These are phyloP conservation scores for Ambrosiella xylebori DNA, from an alignment of 2,329 filamentous ascomycete genomes.

Conservation along the genomic window DNA sequence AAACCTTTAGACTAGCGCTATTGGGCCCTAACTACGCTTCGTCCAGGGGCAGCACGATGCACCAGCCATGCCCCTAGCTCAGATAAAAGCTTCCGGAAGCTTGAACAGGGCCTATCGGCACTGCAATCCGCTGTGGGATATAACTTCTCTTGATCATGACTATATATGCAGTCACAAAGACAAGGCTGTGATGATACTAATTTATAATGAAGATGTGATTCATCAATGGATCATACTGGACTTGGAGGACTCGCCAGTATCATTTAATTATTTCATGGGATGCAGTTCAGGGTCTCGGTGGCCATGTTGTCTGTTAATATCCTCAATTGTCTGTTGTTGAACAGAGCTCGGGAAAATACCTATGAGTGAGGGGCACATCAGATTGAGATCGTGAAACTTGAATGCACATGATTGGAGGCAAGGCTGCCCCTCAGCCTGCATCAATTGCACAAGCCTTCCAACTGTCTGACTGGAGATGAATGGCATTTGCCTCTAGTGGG, in stretches of 20 bases:
- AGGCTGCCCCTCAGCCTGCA: conserved; percentile 1
- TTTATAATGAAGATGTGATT: too few species aligned
- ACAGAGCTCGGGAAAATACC: not conserved
- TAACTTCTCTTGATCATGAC: not conserved
- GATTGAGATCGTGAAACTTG: not conserved
- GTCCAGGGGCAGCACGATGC: not conserved
- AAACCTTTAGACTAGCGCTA: not conserved
- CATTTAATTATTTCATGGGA: too few species aligned
- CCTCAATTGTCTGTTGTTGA: not conserved
- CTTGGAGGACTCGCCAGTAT: too few species aligned
- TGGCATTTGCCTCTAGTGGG: not conserved
- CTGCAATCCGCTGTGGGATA: not conserved
- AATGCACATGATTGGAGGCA: not conserved
- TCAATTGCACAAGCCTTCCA: not conserved
- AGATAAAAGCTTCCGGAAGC: not conserved
- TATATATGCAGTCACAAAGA: too few species aligned
- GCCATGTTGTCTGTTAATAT: too few species aligned
- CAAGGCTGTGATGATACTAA: too few species aligned
- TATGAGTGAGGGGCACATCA: not conserved
- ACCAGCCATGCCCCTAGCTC: not conserved
- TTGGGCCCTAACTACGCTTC: not conserved
- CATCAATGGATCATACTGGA: not conserved
- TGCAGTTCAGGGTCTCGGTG: too few species aligned
- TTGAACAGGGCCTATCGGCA: not conserved
- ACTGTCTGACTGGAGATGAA: not conserved